These are phyloP conservation scores for Zopfia rhizophila DNA, from an alignment of 2,329 filamentous ascomycete species.

Conservation along the genomic window DNA sequence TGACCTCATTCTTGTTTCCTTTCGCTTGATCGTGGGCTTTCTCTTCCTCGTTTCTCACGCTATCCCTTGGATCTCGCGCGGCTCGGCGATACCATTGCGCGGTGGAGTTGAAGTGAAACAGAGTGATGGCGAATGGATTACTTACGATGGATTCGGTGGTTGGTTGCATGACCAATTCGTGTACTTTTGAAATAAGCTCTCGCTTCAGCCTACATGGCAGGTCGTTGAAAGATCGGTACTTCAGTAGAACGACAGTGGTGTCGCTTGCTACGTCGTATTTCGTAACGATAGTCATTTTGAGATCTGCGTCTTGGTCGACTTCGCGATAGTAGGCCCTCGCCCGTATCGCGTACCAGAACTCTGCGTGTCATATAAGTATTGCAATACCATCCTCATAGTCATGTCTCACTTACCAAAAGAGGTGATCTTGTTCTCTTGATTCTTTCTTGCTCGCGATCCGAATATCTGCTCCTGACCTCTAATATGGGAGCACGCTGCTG, in stretches of 20 bases:
- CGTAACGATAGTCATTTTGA: conserved; percentile 19
- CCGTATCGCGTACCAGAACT: conserved; percentile 23
- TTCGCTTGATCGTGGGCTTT: conserved; percentile 16
- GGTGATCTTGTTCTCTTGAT: conserved; percentile 6
- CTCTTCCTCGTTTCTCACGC: conserved; percentile 14
- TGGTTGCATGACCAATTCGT: neutral
- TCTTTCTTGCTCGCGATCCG: conserved; percentile 13
- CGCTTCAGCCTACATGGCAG: conserved; percentile 11
- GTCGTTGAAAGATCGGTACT: conserved; percentile 24
- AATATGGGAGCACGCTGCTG: conserved; percentile 20
- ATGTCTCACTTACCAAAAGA: conserved; percentile 4
- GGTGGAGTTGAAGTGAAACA: conserved; percentile 20
- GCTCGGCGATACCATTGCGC: conserved; percentile 17
- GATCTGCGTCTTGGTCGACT: conserved; percentile 19
- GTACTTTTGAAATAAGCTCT: conserved; percentile 8
- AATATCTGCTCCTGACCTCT: conserved; percentile 24
- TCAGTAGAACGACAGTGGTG: conserved; percentile 16
- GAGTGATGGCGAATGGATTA: conserved; percentile 13
- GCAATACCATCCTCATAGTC: neutral
- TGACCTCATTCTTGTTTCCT: conserved; percentile 11
- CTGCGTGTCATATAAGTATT: neutral
- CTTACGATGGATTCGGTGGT: conserved; percentile 1
- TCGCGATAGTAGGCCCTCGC: conserved; percentile 16
- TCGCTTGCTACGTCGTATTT: conserved; percentile 12
- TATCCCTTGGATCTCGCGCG: conserved; percentile 17